Conservation (phyloP, 176 grass and related monocot genomes). For the Elaeis guineensis region DNA sequence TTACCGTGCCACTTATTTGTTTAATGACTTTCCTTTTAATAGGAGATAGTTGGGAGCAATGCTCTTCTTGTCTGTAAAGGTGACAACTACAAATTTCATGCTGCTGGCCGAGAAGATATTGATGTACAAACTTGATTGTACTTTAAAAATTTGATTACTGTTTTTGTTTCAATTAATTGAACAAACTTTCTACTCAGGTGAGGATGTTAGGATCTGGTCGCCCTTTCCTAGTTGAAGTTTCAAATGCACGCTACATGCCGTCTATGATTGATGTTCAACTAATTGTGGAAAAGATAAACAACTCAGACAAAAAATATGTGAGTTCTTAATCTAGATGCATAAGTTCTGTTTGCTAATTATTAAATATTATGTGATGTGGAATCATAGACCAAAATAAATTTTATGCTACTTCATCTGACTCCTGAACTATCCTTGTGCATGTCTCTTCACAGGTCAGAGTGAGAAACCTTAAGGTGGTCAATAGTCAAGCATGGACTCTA, state of each 20-base stretch:
- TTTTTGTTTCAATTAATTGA: slow-evolving; percentile 12
- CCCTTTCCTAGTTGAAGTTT: slow-evolving; percentile 79
- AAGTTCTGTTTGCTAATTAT: not conserved
- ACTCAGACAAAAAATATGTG: slow-evolving; percentile 73
- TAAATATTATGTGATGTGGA: not conserved
- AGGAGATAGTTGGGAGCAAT: slow-evolving; percentile 82
- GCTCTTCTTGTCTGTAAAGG: slow-evolving; percentile 48
- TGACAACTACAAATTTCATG: slow-evolving; percentile 87
- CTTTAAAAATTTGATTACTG: too few relatives aligned
- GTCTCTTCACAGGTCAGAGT: slow-evolving; percentile 45
- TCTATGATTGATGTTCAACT: slow-evolving; percentile 55
- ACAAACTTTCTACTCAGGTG: slow-evolving; percentile 37
- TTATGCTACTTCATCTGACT: not conserved
- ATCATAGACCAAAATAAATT: too few relatives aligned
- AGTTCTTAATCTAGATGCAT: slow-evolving; percentile 19
- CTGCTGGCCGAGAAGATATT: slow-evolving; percentile 97
- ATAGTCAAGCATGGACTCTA: slow-evolving; percentile 71
- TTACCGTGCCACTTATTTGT: not conserved
- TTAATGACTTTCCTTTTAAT: slow-evolving; percentile 9
- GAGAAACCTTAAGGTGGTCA: slow-evolving; percentile 71
- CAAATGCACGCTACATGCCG: slow-evolving; percentile 59
- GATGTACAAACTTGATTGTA: slow-evolving; percentile 49
- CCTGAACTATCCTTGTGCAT: not conserved
- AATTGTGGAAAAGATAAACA: slow-evolving; percentile 70
- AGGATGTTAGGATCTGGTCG: slow-evolving; percentile 96